Percentiles rank a stretch among this genome's conserved stretches.
Evolutionary conservation across 345 rosid genomes (phyloP).

Genomic region (Arabidopsis arenosa): DNA sequence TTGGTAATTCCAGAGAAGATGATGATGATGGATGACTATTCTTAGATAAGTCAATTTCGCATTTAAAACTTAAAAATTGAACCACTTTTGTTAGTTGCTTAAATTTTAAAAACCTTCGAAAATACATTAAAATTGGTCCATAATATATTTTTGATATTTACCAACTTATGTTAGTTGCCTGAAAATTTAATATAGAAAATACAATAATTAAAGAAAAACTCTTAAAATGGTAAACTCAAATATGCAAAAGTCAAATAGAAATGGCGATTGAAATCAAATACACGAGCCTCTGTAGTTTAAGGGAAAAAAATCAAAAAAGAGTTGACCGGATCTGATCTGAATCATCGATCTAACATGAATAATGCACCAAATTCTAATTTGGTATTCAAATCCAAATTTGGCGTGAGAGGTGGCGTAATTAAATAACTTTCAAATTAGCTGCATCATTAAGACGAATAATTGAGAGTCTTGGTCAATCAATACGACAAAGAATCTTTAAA

Average conservation of each 20-base stretch:
- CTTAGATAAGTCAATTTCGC: too few relatives aligned
- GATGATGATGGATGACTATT: too few relatives aligned
- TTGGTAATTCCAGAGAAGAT: too few relatives aligned
- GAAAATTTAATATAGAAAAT: too few relatives aligned
- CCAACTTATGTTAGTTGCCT: too few relatives aligned
- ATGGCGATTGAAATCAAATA: not conserved
- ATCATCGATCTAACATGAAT: not conserved
- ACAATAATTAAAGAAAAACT: not conserved
- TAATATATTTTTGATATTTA: too few relatives aligned
- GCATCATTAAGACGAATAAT: not conserved
- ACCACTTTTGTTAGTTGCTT: too few relatives aligned
- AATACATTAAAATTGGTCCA: too few relatives aligned
- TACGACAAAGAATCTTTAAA: not conserved
- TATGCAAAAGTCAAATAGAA: not conserved
- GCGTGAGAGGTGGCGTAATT: slow-evolving; percentile 12
- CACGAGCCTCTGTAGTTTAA: not conserved
- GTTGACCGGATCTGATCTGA: not conserved
- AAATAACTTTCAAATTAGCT: slow-evolving; percentile 10
- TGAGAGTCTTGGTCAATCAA: not conserved
- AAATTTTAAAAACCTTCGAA: too few relatives aligned
- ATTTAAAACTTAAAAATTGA: too few relatives aligned
- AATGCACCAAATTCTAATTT: not conserved
- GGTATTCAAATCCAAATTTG: not conserved
- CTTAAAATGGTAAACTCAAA: not conserved
- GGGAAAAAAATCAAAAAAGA: not conserved